Evolutionary conservation across 192 early-diverging fungal genomes (phyloP).

Genomic region (Podila clonocystis): DNA sequence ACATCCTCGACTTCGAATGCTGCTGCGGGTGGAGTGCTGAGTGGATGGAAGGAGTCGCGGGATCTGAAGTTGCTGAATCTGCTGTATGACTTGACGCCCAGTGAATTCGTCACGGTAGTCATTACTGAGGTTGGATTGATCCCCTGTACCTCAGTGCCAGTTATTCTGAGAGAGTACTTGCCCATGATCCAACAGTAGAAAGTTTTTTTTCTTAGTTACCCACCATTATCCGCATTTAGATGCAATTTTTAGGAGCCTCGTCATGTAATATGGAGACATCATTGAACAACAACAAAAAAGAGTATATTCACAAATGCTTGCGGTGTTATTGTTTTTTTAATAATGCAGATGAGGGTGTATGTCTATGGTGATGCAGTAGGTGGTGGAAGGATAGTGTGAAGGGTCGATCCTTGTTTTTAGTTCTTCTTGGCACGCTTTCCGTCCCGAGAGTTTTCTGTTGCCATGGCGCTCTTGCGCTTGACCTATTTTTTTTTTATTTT

Average conservation of each 20-base stretch:
- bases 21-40: slow-evolving; percentile 18
- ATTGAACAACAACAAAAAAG: no score
- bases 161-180: slow-evolving; percentile 57
- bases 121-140: slow-evolving; percentile 94
- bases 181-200: slow-evolving; percentile 49
- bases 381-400: not conserved
- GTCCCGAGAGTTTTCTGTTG: slow-evolving; percentile 47
- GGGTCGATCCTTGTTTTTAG: not conserved
- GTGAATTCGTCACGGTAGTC: slow-evolving; percentile 90
- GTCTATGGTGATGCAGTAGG: not conserved
- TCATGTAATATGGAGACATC: no score
- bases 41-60: slow-evolving; percentile 80
- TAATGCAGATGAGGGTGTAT: not conserved
- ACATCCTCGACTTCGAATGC: slow-evolving; percentile 17
- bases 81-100: slow-evolving; percentile 95
- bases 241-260: not conserved
- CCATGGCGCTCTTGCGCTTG: slow-evolving; percentile 68
- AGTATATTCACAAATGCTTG: no score
- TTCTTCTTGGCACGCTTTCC: slow-evolving; percentile 53
- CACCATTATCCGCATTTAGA: not conserved
- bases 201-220: not conserved
- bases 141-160: slow-evolving; percentile 88
- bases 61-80: slow-evolving; percentile 90
- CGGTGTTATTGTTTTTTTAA: not conserved
- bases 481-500: slow-evolving; percentile 49